A percentile compares a stretch with the other conserved stretches of the same genome.
Evolutionary conservation across 2,329 filamentous ascomycete genomes (phyloP).

Genomic region (Epichloe aotearoae): DNA sequence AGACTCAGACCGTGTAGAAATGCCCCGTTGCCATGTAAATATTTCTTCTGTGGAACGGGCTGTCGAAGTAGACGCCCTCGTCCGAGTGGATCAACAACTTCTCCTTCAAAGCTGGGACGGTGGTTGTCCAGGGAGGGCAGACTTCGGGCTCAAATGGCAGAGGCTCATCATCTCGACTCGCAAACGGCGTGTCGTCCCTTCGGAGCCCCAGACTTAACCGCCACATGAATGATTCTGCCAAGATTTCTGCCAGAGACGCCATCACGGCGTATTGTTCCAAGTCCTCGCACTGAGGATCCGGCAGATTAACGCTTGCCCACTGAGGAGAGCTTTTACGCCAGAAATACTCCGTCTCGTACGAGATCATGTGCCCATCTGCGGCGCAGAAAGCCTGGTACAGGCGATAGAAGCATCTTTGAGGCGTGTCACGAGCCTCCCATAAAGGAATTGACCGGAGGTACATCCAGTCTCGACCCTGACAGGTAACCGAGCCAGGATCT

Average conservation of each 20-base stretch:
- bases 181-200: constrained; percentile 2
- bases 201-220: constrained; percentile 11
- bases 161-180: constrained; percentile 1
- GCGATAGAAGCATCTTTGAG: constrained; percentile 14
- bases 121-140: constrained; percentile 4
- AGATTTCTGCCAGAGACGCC: constrained; percentile 12
- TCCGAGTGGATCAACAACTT: constrained; percentile 3
- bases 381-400: constrained; percentile 17
- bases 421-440: constrained; percentile 14
- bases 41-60: constrained; percentile 7
- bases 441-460: constrained; percentile 8
- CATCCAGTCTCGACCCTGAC: constrained; percentile 5
- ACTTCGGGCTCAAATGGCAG: constrained; percentile 2
- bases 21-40: constrained; percentile 6
- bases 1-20: constrained; percentile 9
- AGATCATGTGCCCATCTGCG: constrained; percentile 11
- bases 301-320: constrained; percentile 10
- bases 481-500: constrained; percentile 4
- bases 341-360: constrained; percentile 16
- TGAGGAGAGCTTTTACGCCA: constrained; percentile 10
- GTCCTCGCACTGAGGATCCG: constrained; percentile 10
- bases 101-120: constrained; percentile 1
- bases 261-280: constrained; percentile 13
- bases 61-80: constrained; percentile 2
- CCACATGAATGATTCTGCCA: constrained; percentile 14